These are phyloP conservation scores for Stagonosporopsis tanaceti DNA, from an alignment of 2,329 filamentous ascomycete genomes.

Conservation along the genomic window DNA sequence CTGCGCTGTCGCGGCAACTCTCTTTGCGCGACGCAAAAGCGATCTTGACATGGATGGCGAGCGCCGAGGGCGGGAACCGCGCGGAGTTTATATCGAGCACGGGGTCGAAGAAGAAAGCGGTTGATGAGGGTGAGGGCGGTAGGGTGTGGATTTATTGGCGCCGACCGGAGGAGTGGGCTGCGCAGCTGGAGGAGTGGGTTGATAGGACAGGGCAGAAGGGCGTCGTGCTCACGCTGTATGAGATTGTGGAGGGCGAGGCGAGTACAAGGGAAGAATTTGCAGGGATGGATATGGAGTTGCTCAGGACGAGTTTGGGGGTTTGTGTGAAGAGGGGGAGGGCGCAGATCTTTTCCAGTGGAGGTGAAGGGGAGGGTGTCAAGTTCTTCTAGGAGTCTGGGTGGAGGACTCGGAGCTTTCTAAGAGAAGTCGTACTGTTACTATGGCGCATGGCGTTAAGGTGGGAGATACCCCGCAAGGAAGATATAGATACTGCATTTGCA, in stretches of 20 bases:
- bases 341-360: constrained; percentile 83
- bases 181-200: constrained; percentile 76
- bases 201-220: constrained; percentile 90
- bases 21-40: constrained; percentile 61
- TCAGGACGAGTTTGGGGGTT: constrained; percentile 79
- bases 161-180: constrained; percentile 90
- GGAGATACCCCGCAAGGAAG: constrained; percentile 11
- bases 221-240: constrained; percentile 89
- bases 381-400: constrained; percentile 75
- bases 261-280: constrained; percentile 76
- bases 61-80: constrained; percentile 59
- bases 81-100: constrained; percentile 68
- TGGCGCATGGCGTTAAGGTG: constrained; percentile 15
- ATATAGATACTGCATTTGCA: constrained; percentile 1
- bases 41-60: constrained; percentile 65
- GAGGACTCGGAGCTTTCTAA: not conserved
- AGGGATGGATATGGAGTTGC: constrained; percentile 83
- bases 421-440: not conserved
- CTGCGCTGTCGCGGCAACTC: constrained; percentile 54
- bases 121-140: constrained; percentile 43
- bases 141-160: constrained; percentile 81
- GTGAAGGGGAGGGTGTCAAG: constrained; percentile 79
- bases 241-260: constrained; percentile 86
- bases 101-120: constrained; percentile 29
- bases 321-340: constrained; percentile 91